Percentiles rank a stretch among this genome's conserved stretches.
Evolutionary conservation across 2,329 filamentous ascomycete species (phyloP).

Genomic region (Zalaria obscura): DNA sequence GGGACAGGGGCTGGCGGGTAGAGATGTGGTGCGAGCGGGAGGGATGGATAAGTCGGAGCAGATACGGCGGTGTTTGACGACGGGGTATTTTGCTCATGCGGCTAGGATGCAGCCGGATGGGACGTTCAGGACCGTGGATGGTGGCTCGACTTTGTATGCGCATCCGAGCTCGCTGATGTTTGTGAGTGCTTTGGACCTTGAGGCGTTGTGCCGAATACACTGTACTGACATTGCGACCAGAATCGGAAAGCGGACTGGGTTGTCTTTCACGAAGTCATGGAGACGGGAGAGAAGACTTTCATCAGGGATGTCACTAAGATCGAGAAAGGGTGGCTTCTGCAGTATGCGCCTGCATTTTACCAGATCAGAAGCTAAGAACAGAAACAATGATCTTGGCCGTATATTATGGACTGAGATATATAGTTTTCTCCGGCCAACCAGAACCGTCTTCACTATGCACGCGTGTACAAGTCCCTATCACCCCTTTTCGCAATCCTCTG

Average conservation of each 20-base stretch:
- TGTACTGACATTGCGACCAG: constrained; percentile 15
- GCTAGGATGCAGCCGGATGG: constrained; percentile 91
- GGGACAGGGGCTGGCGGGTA: constrained; percentile 12
- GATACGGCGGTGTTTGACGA: constrained; percentile 72
- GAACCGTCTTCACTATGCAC: too few relatives aligned
- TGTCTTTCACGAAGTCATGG: constrained; percentile 84
- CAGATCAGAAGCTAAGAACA: constrained; percentile 29
- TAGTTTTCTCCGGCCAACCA: too few relatives aligned
- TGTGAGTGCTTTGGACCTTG: constrained; percentile 26
- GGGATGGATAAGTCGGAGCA: constrained; percentile 47
- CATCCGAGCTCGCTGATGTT: constrained; percentile 93
- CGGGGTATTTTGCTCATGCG: constrained; percentile 85
- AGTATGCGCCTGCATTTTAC: constrained; percentile 80
- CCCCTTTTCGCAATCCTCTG: too few relatives aligned
- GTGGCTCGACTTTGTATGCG: constrained; percentile 63
- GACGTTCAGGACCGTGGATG: constrained; percentile 73
- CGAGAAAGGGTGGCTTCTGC: constrained; percentile 79
- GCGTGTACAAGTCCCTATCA: too few relatives aligned
- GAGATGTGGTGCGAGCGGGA: constrained; percentile 22
- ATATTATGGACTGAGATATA: too few relatives aligned
- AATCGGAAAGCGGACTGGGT: constrained; percentile 96
- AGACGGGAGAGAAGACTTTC: constrained; percentile 76
- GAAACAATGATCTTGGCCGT: too few relatives aligned
- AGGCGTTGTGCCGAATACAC: neutral
- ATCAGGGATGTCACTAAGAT: constrained; percentile 89